Evolutionary conservation across 169 alveolate genomes (phyloP).

Genomic region (Cardiosporidium cionae): DNA sequence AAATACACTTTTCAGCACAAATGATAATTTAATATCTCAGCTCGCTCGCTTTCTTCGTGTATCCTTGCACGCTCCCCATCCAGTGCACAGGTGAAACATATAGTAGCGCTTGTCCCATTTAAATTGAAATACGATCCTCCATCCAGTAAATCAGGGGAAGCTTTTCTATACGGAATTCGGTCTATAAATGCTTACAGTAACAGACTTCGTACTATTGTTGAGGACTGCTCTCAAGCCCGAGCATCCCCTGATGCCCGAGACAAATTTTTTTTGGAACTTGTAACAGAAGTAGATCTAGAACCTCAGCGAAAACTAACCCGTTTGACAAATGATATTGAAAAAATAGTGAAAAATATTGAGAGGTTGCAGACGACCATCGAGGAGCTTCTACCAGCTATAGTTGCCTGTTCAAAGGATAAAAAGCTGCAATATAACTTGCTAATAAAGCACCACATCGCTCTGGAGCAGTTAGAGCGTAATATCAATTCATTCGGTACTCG

Average conservation of each 20-base stretch:
- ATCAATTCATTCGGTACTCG: too few relatives aligned
- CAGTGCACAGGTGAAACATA: constrained; percentile 42
- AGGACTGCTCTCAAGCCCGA: constrained; percentile 67
- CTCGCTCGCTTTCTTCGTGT: constrained; percentile 52
- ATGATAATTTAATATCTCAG: constrained; percentile 42
- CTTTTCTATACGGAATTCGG: constrained; percentile 61
- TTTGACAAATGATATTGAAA: constrained; percentile 7
- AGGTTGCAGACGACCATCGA: constrained; percentile 18
- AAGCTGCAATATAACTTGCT: too few relatives aligned
- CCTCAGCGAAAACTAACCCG: constrained; percentile 46
- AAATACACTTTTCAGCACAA: constrained; percentile 43
- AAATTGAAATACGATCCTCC: not conserved
- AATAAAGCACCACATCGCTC: too few relatives aligned
- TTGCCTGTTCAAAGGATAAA: constrained; percentile 27
- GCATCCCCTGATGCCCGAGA: constrained; percentile 74
- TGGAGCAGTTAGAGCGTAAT: too few relatives aligned
- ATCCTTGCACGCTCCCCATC: constrained; percentile 53
- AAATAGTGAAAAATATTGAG: constrained; percentile 16
- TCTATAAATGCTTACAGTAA: constrained; percentile 58
- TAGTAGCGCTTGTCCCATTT: not conserved
- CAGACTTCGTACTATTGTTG: constrained; percentile 73
- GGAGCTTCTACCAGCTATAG: constrained; percentile 17
- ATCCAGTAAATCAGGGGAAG: constrained; percentile 5
- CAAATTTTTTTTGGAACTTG: constrained; percentile 71
- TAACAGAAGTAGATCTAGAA: constrained; percentile 59